Conservation (phyloP, 495 filamentous ascomycete genomes). For the Lichina pygmaea region DNA sequence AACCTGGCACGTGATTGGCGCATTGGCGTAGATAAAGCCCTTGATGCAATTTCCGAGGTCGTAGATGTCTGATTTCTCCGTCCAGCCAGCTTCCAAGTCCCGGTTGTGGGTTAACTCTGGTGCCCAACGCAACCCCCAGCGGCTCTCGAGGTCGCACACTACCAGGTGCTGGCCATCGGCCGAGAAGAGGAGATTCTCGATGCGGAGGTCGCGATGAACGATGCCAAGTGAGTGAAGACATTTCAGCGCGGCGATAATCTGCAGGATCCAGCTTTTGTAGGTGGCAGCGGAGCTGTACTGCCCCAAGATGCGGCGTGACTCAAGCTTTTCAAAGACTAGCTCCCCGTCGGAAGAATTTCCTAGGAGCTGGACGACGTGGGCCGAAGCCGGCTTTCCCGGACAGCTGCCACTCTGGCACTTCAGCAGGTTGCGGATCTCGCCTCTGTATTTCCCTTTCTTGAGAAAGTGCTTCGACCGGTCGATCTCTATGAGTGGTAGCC, state of each 20-base stretch:
- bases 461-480: slow-evolving; percentile 8
- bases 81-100: slow-evolving; percentile 5
- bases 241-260: slow-evolving; percentile 4
- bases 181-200: slow-evolving; percentile 9
- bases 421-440: slow-evolving; percentile 10
- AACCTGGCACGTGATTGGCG: slow-evolving; percentile 3
- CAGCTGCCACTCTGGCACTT: slow-evolving; percentile 9
- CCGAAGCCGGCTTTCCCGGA: slow-evolving; percentile 8
- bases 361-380: no score
- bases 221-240: slow-evolving; percentile 9
- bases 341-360: neutral
- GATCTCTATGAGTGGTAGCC: slow-evolving; percentile 6
- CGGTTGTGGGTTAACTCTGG: slow-evolving; percentile 3
- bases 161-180: slow-evolving; percentile 4
- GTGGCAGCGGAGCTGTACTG: neutral
- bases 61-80: slow-evolving; percentile 6
- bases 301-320: neutral
- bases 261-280: slow-evolving; percentile 7
- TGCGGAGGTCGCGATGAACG: slow-evolving; percentile 10
- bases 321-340: slow-evolving; percentile 8
- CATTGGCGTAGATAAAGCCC: slow-evolving; percentile 6
- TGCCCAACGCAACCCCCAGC: slow-evolving; percentile 7
- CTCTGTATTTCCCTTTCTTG: slow-evolving; percentile 11
- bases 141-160: slow-evolving; percentile 10
- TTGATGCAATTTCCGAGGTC: slow-evolving; percentile 6